Base-by-base conservation (phyloP, 2,329 filamentous ascomycete species). In the Taxawa tesnikishii region DNA sequence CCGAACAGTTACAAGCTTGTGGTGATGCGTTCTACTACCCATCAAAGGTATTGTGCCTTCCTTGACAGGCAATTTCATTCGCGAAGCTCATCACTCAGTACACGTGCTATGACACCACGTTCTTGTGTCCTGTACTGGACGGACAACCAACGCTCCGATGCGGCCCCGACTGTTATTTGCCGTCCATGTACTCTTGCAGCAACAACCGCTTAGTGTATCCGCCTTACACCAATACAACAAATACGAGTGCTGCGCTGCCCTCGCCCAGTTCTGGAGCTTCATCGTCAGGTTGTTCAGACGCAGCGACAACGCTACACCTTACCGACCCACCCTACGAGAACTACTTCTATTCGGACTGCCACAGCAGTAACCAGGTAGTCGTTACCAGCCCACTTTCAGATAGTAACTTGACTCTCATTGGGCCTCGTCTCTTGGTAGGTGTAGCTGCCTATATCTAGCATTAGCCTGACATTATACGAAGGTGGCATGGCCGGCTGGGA, bases 271-370 rank as follows among this genome's bases (percentile, higher is more conserved):
- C 38, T 25, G 35, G 39, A 29, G 33, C 25, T 15, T 38, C 33
- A n/a, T n/a, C n/a, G n/a, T n/a, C n/a, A n/a, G n/a, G 28, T 15
- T 50, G 45, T 35, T 32, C 42, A 3, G 44, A 44, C 26, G 35
- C 31, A 11, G 45, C 58, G 5, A 54, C 53, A 2, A 58, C 54
- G 7, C 49, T 67, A 6, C 55, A 63, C 37, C 54, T 75, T 3
- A 66, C 59, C 18, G 70, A 75, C 39, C 62, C 65, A 2, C 73
- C 73, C 0, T 75, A 77, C 38, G 60, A 72, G 24, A 77, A 79
- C 44, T 76, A 72, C 51, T 76, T 79, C 53, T 72, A 75, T 41
- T 76, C 72, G 0, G 73, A 79, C 45, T 78, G 73, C 48, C 62
- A 74, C 39, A 61, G 65, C 2, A 64, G 68, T 19, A 62, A 63